Conservation (phyloP, 208 protist species). For the Trypanosoma melophagium region DNA sequence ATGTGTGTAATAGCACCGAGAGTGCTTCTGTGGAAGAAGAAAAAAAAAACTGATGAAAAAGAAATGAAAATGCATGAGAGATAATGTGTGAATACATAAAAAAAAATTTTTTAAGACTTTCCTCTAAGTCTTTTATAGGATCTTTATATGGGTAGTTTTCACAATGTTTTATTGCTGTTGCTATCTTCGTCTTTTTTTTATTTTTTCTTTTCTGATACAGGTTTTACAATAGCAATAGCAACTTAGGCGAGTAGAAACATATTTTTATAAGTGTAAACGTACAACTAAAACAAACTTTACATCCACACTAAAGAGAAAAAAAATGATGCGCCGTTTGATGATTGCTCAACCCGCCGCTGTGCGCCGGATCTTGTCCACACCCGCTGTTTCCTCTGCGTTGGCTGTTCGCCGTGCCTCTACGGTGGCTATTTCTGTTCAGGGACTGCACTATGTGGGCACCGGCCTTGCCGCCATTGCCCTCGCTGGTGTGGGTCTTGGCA, state of each 20-base stretch:
- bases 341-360: conserved; percentile 40
- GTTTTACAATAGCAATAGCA: too few relatives aligned
- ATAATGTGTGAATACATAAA: not conserved
- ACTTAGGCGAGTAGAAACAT: too few relatives aligned
- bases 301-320: not conserved
- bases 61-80: not conserved
- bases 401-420: conserved; percentile 60
- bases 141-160: too few relatives aligned
- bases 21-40: too few relatives aligned
- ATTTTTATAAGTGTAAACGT: too few relatives aligned
- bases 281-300: not conserved
- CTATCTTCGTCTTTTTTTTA: too few relatives aligned
- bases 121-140: not conserved
- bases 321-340: conserved; percentile 67
- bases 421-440: conserved; percentile 68
- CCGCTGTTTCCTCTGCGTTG: conserved; percentile 38
- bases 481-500: conserved; percentile 39
- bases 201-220: too few relatives aligned
- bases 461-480: conserved; percentile 76
- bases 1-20: too few relatives aligned
- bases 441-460: conserved; percentile 76
- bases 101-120: not conserved
- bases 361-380: conserved; percentile 27
- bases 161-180: too few relatives aligned
- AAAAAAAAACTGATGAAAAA: not conserved